A percentile compares a stretch with the other conserved stretches of the same genome.
phyloP scores from a whole-genome alignment of 164 flowering plant genomes.

The Hamamelis virginiana region DNA sequence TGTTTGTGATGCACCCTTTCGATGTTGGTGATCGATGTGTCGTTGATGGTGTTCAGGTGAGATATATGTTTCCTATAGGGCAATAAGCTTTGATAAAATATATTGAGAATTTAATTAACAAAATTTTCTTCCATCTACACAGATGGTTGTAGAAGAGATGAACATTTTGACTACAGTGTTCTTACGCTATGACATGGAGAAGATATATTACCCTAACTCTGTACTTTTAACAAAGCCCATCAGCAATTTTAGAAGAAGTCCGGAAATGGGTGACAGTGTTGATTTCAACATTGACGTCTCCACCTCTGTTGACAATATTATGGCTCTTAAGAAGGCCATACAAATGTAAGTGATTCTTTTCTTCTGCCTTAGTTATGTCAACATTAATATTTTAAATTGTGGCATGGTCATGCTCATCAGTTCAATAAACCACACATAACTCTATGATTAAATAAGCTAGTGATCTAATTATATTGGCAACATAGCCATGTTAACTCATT shows the following conservation, averaged over 20 bases:
- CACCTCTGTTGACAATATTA: conserved; percentile 29
- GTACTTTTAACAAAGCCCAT: conserved; percentile 33
- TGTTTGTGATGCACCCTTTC: conserved; percentile 65
- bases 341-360: too few species aligned
- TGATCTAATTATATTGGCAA: too few species aligned
- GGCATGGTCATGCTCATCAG: too few species aligned
- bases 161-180: conserved; percentile 68
- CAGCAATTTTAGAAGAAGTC: conserved; percentile 39
- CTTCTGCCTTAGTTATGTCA: too few species aligned
- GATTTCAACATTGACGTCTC: conserved; percentile 28
- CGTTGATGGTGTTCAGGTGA: conserved; percentile 62
- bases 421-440: too few species aligned
- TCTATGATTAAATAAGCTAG: too few species aligned
- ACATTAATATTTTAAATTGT: too few species aligned
- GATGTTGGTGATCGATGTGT: conserved; percentile 76
- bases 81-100: background rate
- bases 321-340: too few species aligned
- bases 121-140: conserved; percentile 7
- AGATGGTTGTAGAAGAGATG: conserved; percentile 83
- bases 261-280: conserved; percentile 36
- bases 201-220: conserved; percentile 36
- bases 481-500: too few species aligned
- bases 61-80: too few species aligned
- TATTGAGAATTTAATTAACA: background rate
- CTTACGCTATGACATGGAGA: conserved; percentile 35